phyloP scores from a whole-genome alignment of 1,284 basidiomycete species.

The Apiotrichum domesticum region DNA sequence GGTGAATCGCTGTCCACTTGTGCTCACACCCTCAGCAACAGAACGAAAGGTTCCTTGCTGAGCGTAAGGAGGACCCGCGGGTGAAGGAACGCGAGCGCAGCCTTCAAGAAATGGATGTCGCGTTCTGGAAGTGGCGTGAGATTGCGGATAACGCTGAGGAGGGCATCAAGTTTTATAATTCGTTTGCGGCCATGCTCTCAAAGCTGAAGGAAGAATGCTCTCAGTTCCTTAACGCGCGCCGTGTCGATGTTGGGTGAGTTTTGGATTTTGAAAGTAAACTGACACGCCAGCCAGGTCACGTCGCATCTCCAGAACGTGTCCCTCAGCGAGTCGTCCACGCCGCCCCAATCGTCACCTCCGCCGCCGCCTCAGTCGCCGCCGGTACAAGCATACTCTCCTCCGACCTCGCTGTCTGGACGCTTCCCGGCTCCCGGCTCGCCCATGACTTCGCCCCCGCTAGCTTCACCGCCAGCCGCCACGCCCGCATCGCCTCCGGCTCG shows the following conservation, averaged over 20 bases:
- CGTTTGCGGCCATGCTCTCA: conserved; percentile 62
- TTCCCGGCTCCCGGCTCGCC: conserved; percentile 5
- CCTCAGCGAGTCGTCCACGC: conserved; percentile 13
- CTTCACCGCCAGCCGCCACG: conserved; percentile 15
- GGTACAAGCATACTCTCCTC: background rate
- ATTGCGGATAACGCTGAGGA: conserved; percentile 79
- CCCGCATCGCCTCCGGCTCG: conserved; percentile 12
- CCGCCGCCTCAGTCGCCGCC: conserved; percentile 8
- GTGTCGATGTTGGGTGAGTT: conserved; percentile 52
- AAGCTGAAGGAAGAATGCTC: conserved; percentile 71
- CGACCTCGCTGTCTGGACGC: conserved; percentile 1
- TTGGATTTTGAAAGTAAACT: background rate
- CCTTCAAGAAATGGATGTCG: conserved; percentile 78
- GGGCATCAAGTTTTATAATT: conserved; percentile 86
- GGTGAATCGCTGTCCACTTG: conserved; percentile 17
- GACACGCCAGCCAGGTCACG: conserved; percentile 16
- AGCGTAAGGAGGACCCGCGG: conserved; percentile 68
- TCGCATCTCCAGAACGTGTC: conserved; percentile 20
- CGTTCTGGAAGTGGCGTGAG: conserved; percentile 84
- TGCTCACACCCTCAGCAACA: conserved; percentile 51
- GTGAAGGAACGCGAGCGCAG: conserved; percentile 78
- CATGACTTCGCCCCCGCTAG: conserved; percentile 13
- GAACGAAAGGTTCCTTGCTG: conserved; percentile 71
- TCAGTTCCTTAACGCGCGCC: conserved; percentile 64
- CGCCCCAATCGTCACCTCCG: conserved; percentile 3